A percentile compares a stretch with the other conserved stretches of the same genome.
Evolutionary conservation across 495 filamentous ascomycete species (phyloP).

Genomic region (Penicillium egyptiacum): DNA sequence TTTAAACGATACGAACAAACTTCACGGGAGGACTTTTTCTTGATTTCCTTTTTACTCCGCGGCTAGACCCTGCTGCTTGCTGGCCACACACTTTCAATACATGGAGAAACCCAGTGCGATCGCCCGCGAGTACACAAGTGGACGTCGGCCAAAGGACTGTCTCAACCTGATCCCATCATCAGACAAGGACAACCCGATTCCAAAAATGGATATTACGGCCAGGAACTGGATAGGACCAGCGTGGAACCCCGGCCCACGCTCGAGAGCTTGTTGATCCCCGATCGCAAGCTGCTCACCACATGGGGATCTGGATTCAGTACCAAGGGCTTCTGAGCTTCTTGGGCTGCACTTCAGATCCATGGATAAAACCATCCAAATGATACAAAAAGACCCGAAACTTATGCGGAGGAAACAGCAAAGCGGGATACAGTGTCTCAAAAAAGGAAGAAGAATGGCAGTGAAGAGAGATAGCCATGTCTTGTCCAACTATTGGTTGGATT

Average conservation of each 20-base stretch:
- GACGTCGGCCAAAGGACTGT: constrained; percentile 7
- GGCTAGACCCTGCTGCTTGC: constrained; percentile 6
- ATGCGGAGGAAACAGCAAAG: constrained; percentile 10
- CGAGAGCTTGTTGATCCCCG: constrained; percentile 4
- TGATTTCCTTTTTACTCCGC: constrained; percentile 3
- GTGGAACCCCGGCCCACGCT: constrained; percentile 1
- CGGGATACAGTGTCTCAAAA: constrained; percentile 9
- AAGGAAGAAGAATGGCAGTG: constrained; percentile 11
- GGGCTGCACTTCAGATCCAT: not conserved
- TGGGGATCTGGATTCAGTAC: not conserved
- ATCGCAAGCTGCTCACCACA: constrained; percentile 3
- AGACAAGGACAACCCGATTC: not conserved
- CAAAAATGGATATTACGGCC: not conserved
- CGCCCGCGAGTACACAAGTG: not conserved
- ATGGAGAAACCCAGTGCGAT: constrained; percentile 5
- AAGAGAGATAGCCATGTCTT: constrained; percentile 1
- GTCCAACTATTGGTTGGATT: constrained; percentile 5
- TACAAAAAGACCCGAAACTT: constrained; percentile 8
- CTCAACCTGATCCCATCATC: not conserved
- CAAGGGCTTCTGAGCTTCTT: not conserved
- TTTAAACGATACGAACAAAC: constrained; percentile 1
- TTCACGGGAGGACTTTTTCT: constrained; percentile 6
- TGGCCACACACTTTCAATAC: constrained; percentile 6
- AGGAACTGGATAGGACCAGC: constrained; percentile 11
- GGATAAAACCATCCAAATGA: not conserved